These are phyloP conservation scores for Echites panduratus DNA, from an alignment of 257 asterid genomes.

Conservation along the genomic window DNA sequence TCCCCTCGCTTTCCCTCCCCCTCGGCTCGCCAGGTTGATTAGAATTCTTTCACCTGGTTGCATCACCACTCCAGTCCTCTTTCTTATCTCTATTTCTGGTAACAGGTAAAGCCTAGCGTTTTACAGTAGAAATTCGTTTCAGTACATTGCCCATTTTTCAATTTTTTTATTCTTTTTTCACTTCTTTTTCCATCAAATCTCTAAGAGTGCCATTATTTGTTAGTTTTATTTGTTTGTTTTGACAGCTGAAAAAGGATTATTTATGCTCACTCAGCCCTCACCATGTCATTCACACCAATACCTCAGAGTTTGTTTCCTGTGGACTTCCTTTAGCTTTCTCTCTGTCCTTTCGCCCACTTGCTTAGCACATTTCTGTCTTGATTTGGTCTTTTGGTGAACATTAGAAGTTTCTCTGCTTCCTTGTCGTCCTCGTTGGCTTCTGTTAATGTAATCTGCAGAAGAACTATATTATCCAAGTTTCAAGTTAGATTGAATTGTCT, in stretches of 20 bases:
- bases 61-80: not conserved
- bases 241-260: conserved; percentile 18
- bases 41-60: conserved; percentile 1
- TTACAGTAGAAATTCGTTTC: conserved; percentile 11
- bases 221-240: conserved; percentile 7
- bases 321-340: conserved; percentile 14
- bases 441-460: conserved; percentile 1
- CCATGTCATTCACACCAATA: conserved; percentile 22
- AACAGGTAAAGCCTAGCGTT: conserved; percentile 14
- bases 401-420: conserved; percentile 1
- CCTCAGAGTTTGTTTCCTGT: conserved; percentile 11
- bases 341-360: not conserved
- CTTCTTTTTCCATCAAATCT: conserved; percentile 8
- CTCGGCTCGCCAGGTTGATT: not conserved
- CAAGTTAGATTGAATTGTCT: conserved; percentile 11
- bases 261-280: conserved; percentile 23
- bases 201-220: conserved; percentile 7
- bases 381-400: conserved; percentile 1
- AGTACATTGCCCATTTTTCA: not conserved
- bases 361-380: conserved; percentile 4
- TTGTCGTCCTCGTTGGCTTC: not conserved
- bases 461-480: not conserved
- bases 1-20: too few relatives aligned
- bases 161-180: conserved; percentile 4
- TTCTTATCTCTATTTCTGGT: not conserved